phyloP scores from a whole-genome alignment of 2,329 filamentous ascomycete genomes.

The Monosporascus sp. region DNA sequence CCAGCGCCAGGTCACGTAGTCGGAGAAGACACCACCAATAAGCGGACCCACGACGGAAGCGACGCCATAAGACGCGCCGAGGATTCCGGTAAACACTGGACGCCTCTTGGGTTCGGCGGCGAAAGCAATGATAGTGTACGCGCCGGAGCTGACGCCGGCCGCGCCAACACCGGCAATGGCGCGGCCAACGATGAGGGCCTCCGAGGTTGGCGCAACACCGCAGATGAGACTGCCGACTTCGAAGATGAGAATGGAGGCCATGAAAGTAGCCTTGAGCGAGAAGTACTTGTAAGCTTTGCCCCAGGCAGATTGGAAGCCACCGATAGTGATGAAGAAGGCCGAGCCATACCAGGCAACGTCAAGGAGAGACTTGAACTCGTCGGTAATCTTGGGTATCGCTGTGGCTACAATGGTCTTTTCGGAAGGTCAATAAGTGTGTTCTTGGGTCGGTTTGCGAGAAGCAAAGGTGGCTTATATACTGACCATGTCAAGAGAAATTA shows the following conservation, averaged over 20 bases:
- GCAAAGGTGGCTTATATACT: conserved; percentile 4
- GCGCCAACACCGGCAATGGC: conserved; percentile 31
- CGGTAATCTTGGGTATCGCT: conserved; percentile 52
- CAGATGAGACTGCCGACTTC: conserved; percentile 12
- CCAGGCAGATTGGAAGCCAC: conserved; percentile 40
- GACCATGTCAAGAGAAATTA: conserved; percentile 45
- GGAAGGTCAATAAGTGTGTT: neutral
- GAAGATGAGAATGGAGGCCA: conserved; percentile 11
- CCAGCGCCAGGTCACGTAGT: conserved; percentile 16
- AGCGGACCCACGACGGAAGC: conserved; percentile 12
- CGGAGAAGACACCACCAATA: conserved; percentile 15
- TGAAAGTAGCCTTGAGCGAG: conserved; percentile 12
- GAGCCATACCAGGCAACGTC: conserved; percentile 57
- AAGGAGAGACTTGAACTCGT: conserved; percentile 45
- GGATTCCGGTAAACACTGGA: conserved; percentile 11
- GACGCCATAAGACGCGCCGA: conserved; percentile 13
- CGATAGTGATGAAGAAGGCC: conserved; percentile 47
- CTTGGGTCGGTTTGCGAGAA: neutral
- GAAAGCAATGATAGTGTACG: conserved; percentile 13
- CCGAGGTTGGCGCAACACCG: neutral
- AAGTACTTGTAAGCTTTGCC: conserved; percentile 45
- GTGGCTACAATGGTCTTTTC: conserved; percentile 52
- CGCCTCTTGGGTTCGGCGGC: conserved; percentile 8
- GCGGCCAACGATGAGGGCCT: conserved; percentile 27
- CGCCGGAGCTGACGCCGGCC: conserved; percentile 13